A percentile compares a stretch with the other conserved stretches of the same genome.
These are phyloP conservation scores for Acer campestre DNA, from an alignment of 345 rosid species.

Conservation along the genomic window DNA sequence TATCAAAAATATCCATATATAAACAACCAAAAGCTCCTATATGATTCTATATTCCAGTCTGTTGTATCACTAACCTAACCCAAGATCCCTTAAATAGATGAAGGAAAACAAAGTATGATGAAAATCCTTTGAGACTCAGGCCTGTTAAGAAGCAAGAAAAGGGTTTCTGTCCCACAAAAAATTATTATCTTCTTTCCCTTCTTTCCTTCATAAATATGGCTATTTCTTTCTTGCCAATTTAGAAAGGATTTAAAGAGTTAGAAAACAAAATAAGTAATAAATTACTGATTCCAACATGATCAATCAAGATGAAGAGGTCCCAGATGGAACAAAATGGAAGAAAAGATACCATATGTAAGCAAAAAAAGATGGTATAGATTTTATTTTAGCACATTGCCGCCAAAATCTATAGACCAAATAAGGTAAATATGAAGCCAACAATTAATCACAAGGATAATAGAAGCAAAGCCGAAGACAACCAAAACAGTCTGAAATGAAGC, in stretches of 20 bases:
- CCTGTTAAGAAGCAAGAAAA: too few species aligned
- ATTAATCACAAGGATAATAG: background rate
- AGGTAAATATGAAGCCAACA: background rate
- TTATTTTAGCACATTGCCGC: background rate
- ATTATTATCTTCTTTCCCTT: too few species aligned
- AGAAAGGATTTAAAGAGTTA: background rate
- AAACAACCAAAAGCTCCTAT: too few species aligned
- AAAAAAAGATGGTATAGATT: background rate
- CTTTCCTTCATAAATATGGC: too few species aligned
- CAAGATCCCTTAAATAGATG: too few species aligned
- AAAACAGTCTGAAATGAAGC: background rate
- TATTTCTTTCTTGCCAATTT: background rate
- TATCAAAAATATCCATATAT: too few species aligned
- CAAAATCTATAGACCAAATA: background rate
- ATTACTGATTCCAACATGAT: background rate
- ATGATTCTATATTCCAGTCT: too few species aligned
- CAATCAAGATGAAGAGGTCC: background rate
- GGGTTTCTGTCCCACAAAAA: too few species aligned
- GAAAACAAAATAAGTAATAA: too few species aligned
- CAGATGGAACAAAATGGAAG: background rate
- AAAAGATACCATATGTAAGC: background rate
- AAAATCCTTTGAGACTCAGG: too few species aligned
- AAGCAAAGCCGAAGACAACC: conserved; percentile 11
- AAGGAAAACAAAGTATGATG: too few species aligned
- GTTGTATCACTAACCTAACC: too few species aligned